Conservation (phyloP, 2,329 filamentous ascomycete species). For the Arthrocladium fulminans region DNA sequence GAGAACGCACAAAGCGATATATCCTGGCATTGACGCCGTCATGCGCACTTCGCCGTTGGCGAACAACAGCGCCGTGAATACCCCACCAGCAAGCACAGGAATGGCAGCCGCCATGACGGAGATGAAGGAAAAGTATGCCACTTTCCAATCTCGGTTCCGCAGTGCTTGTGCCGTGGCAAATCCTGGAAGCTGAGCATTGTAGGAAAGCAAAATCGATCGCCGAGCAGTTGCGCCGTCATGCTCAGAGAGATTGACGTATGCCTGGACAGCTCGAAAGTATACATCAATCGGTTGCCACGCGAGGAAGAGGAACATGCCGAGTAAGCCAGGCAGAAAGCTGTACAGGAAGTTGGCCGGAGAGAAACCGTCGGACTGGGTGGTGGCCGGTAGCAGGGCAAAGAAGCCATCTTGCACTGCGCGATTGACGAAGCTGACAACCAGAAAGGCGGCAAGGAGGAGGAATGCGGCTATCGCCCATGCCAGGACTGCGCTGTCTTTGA, state of each 20-base stretch:
- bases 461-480: slow-evolving; percentile 54
- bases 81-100: slow-evolving; percentile 51
- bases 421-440: slow-evolving; percentile 71
- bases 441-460: slow-evolving; percentile 58
- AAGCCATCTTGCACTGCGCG: slow-evolving; percentile 61
- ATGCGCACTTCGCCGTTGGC: slow-evolving; percentile 45
- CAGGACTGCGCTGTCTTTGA: slow-evolving; percentile 58
- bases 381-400: slow-evolving; percentile 55
- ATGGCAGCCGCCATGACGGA: slow-evolving; percentile 44
- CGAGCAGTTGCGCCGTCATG: slow-evolving; percentile 47
- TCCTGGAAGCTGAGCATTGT: slow-evolving; percentile 46
- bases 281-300: slow-evolving; percentile 52
- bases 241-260: slow-evolving; percentile 47
- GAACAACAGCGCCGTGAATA: slow-evolving; percentile 56
- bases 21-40: slow-evolving; percentile 63
- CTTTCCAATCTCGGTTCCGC: slow-evolving; percentile 48
- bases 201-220: slow-evolving; percentile 48
- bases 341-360: slow-evolving; percentile 84
- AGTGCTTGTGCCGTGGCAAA: slow-evolving; percentile 45
- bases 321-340: slow-evolving; percentile 52
- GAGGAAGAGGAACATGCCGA: slow-evolving; percentile 52
- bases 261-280: slow-evolving; percentile 51
- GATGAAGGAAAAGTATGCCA: slow-evolving; percentile 48
- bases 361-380: slow-evolving; percentile 57
- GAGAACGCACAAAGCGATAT: slow-evolving; percentile 63